These are phyloP conservation scores for Trichoderma cornu-damae DNA, from an alignment of 2,329 filamentous ascomycete genomes.

Conservation along the genomic window DNA sequence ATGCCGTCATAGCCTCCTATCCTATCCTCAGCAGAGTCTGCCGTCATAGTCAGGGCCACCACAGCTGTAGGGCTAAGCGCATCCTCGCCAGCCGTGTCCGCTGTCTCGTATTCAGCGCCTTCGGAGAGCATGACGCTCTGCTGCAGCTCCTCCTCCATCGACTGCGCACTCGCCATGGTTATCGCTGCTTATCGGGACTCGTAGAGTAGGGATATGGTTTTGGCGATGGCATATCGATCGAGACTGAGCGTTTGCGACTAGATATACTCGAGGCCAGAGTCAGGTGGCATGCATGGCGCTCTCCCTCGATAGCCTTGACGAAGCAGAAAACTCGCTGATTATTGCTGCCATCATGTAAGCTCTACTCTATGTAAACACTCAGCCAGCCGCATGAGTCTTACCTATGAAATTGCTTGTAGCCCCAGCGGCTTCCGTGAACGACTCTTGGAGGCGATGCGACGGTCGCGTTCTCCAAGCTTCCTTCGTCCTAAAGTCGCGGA, in stretches of 20 bases:
- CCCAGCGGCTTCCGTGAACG: background rate
- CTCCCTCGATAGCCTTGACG: constrained; percentile 6
- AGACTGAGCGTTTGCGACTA: constrained; percentile 23
- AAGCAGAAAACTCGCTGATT: constrained; percentile 18
- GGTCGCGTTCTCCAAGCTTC: constrained; percentile 21
- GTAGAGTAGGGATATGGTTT: constrained; percentile 17
- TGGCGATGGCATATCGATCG: constrained; percentile 31
- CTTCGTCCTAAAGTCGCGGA: constrained; percentile 17
- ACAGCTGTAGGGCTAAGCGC: constrained; percentile 24
- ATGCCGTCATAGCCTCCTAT: background rate
- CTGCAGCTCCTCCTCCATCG: constrained; percentile 54
- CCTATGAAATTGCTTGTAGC: constrained; percentile 6
- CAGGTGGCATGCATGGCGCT: constrained; percentile 25
- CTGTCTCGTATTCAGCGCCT: constrained; percentile 40
- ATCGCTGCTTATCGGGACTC: constrained; percentile 26
- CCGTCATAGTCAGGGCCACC: background rate
- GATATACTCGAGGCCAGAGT: constrained; percentile 23
- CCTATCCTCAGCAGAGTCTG: background rate
- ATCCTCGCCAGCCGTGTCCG: constrained; percentile 31
- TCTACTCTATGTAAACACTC: background rate
- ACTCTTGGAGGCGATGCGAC: constrained; percentile 12
- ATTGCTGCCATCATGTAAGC: constrained; percentile 15
- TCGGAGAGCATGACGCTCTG: constrained; percentile 51
- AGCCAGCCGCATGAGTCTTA: background rate
- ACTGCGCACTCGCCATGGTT: constrained; percentile 48